Conservation (phyloP, 1,284 basidiomycete genomes). For the Rhodotorula sp. region DNA sequence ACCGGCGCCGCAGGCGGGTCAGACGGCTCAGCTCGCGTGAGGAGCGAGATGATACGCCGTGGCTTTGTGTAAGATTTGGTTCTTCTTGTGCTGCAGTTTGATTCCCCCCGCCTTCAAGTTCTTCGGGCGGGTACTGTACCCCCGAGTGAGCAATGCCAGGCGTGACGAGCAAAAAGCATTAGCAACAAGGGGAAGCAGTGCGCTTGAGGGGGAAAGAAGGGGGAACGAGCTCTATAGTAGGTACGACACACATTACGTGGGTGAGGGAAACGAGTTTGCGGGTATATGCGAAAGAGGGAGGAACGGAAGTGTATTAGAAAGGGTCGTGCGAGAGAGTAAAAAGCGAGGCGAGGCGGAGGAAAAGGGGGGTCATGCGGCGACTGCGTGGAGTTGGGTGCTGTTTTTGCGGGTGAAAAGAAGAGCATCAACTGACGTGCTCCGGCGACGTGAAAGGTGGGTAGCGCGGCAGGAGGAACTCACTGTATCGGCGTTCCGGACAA, state of each 20-base stretch:
- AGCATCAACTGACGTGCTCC: not conserved
- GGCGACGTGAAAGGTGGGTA: not conserved
- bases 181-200: not conserved
- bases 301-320: not conserved
- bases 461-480: not conserved
- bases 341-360: not conserved
- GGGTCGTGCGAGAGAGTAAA: too few species aligned
- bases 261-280: not conserved
- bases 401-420: not conserved
- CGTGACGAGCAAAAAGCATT: not conserved
- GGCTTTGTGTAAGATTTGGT: too few species aligned
- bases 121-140: not conserved
- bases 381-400: not conserved
- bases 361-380: not conserved
- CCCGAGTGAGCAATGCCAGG: too few species aligned
- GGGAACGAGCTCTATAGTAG: not conserved
- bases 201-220: not conserved
- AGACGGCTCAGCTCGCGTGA: slow-evolving; percentile 14
- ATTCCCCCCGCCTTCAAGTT: not conserved
- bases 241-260: not conserved
- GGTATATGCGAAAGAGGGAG: not conserved
- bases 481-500: not conserved
- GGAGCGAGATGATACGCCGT: not conserved
- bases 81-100: not conserved
- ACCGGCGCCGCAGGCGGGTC: slow-evolving; percentile 3